A percentile compares a stretch with the other conserved stretches of the same genome.
These are phyloP conservation scores for Colletotrichum sp. DNA, from an alignment of 2,329 filamentous ascomycete species.

Conservation along the genomic window DNA sequence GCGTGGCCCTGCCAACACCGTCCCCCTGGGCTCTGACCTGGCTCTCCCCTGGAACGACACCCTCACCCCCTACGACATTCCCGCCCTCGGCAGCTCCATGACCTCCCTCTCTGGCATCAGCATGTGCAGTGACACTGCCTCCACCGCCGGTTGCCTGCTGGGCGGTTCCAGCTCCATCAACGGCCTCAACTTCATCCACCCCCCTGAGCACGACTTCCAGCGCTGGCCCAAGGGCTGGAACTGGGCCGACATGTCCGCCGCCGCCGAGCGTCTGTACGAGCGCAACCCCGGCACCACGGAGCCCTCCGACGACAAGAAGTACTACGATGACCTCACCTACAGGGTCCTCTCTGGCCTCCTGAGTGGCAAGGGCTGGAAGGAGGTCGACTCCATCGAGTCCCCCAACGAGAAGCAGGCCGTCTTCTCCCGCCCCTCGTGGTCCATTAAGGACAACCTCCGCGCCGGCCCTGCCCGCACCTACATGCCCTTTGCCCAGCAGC, in stretches of 20 bases:
- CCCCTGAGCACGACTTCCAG: conserved; percentile 35
- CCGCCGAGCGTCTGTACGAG: conserved; percentile 30
- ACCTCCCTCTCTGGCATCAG: conserved; percentile 23
- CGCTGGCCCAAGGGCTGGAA: conserved; percentile 35
- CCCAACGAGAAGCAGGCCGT: conserved; percentile 12
- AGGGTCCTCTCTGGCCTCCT: conserved; percentile 2
- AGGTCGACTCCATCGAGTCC: conserved; percentile 44
- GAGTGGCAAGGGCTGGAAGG: conserved; percentile 8
- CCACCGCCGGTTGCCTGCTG: conserved; percentile 39
- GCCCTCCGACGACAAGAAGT: conserved; percentile 29
- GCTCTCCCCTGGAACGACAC: conserved; percentile 36
- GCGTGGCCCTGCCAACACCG: conserved; percentile 38
- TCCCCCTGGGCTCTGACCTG: conserved; percentile 32
- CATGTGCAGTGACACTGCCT: conserved; percentile 40
- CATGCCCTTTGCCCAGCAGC: conserved; percentile 24
- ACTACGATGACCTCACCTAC: conserved; percentile 14
- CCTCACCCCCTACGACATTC: conserved; percentile 35
- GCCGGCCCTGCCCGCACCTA: conserved; percentile 26
- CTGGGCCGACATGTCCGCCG: conserved; percentile 28
- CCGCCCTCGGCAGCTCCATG: conserved; percentile 30
- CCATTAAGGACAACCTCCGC: conserved; percentile 15
- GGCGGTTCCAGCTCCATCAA: conserved; percentile 40
- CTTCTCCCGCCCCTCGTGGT: conserved; percentile 14
- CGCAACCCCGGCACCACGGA: conserved; percentile 30
- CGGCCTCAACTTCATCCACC: conserved; percentile 36